Conservation (phyloP, 2,329 filamentous ascomycete species). For the Aspergillus pseudoterreus region DNA sequence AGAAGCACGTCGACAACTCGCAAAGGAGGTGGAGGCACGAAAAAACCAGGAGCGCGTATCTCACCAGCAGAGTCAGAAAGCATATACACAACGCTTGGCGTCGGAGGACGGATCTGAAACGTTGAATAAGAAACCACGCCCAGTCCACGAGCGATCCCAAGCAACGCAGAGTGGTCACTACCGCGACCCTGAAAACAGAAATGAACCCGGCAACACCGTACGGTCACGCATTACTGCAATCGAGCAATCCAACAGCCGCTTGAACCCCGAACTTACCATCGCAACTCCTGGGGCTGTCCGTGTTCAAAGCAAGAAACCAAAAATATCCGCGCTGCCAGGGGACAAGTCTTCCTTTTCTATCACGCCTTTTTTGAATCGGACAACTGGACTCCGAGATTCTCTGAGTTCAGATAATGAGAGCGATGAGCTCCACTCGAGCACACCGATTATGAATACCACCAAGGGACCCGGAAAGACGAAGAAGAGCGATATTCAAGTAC, state of each 20-base stretch:
- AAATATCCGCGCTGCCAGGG: slow-evolving; percentile 60
- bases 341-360: slow-evolving; percentile 93
- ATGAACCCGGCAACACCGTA: slow-evolving; percentile 24
- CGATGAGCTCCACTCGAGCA: slow-evolving; percentile 18
- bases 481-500: not conserved
- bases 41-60: slow-evolving; percentile 46
- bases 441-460: not conserved
- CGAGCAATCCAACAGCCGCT: slow-evolving; percentile 24
- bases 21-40: slow-evolving; percentile 49
- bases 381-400: slow-evolving; percentile 51
- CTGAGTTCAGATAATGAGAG: slow-evolving; percentile 25
- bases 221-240: slow-evolving; percentile 41
- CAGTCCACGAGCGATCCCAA: slow-evolving; percentile 70
- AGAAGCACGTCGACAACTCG: slow-evolving; percentile 48
- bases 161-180: slow-evolving; percentile 54
- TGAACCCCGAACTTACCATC: slow-evolving; percentile 46
- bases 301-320: slow-evolving; percentile 54
- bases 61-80: slow-evolving; percentile 57
- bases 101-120: slow-evolving; percentile 69
- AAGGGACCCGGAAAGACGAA: not conserved
- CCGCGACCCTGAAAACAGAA: slow-evolving; percentile 34
- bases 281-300: slow-evolving; percentile 49
- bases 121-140: slow-evolving; percentile 65
- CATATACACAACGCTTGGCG: slow-evolving; percentile 59
- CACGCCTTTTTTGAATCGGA: slow-evolving; percentile 85